A percentile compares a stretch with the other conserved stretches of the same genome.
Evolutionary conservation across 225 moss, liverwort and hornwort species (phyloP).

Genomic region (Ulota crispa): DNA sequence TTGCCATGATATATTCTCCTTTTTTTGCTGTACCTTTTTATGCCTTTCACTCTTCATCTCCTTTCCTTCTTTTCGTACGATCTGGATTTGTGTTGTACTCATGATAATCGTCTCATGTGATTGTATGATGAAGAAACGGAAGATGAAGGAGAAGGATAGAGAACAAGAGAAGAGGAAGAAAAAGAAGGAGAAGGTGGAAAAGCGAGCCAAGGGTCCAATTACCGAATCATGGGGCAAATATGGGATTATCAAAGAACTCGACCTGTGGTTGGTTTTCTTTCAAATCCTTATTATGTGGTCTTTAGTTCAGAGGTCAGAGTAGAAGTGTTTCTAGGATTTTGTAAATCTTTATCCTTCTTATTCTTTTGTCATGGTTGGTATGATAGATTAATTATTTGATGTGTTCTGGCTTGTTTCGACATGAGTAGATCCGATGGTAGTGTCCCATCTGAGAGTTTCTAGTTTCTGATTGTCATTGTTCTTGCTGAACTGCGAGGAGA

Average conservation of each 20-base stretch:
- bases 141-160: slow-evolving; percentile 73
- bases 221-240: slow-evolving; percentile 96
- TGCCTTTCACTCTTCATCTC: neutral
- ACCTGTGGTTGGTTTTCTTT: slow-evolving; percentile 76
- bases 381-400: neutral
- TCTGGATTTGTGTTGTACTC: neutral
- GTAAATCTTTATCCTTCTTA: neutral
- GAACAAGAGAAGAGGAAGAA: slow-evolving; percentile 61
- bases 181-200: slow-evolving; percentile 89
- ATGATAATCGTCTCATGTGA: slow-evolving; percentile 2
- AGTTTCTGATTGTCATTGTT: neutral
- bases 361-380: neutral
- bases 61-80: neutral
- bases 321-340: neutral
- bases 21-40: neutral
- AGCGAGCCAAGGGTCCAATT: slow-evolving; percentile 83
- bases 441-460: neutral
- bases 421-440: neutral
- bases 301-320: slow-evolving; percentile 5
- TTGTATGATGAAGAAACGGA: slow-evolving; percentile 59
- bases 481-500: neutral
- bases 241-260: slow-evolving; percentile 90
- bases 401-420: slow-evolving; percentile 6
- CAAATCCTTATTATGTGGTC: neutral
- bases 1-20: neutral